Conservation (phyloP, 2,329 filamentous ascomycete genomes). For the Colletotrichum liaoningense region DNA sequence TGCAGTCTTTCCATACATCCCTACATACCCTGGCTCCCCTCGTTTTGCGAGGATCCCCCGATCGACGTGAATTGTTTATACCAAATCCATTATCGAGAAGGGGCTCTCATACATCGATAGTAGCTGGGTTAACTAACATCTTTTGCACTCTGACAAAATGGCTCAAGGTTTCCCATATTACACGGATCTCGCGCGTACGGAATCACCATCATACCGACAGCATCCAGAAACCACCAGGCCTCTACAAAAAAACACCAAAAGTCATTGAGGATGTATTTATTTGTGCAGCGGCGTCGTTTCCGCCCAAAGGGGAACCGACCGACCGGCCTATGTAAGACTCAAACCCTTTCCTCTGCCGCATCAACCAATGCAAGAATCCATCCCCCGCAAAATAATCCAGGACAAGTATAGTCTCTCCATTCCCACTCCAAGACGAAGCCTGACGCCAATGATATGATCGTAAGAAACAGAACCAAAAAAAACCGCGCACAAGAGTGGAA, state of each 20-base stretch:
- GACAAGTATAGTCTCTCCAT: conserved; percentile 21
- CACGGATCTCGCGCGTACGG: too few relatives aligned
- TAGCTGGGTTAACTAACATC: too few relatives aligned
- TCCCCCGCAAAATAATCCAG: conserved; percentile 7
- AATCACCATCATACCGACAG: too few relatives aligned
- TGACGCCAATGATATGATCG: conserved; percentile 31
- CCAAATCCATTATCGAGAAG: too few relatives aligned
- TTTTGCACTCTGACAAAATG: too few relatives aligned
- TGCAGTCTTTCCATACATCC: too few relatives aligned
- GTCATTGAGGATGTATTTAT: conserved; percentile 5
- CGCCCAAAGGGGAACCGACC: conserved; percentile 2
- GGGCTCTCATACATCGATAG: too few relatives aligned
- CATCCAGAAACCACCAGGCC: not conserved
- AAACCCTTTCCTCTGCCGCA: conserved; percentile 21
- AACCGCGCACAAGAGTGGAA: not conserved
- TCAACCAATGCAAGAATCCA: conserved; percentile 26
- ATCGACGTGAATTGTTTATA: too few relatives aligned
- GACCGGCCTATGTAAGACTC: conserved; percentile 25
- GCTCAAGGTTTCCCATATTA: too few relatives aligned
- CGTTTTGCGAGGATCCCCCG: too few relatives aligned
- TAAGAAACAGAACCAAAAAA: conserved; percentile 1
- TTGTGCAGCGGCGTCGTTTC: conserved; percentile 29
- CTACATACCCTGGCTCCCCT: too few relatives aligned
- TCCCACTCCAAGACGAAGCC: conserved; percentile 26
- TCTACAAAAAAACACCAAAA: too few relatives aligned